Evolutionary conservation across 805 yeast genomes (phyloP).

Genomic region (Martiniozyma abietophila): DNA sequence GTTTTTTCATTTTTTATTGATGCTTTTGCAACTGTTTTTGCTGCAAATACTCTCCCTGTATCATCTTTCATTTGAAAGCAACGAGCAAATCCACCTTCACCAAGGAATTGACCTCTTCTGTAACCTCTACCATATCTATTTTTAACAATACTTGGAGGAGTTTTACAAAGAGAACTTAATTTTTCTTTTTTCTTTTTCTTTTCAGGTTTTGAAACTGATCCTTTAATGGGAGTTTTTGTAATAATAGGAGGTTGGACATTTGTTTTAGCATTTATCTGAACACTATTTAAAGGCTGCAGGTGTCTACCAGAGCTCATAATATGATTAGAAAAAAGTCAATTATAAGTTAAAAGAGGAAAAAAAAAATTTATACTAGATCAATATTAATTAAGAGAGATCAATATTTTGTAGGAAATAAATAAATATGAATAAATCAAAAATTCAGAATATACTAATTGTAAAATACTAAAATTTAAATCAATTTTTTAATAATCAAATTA

Average conservation of each 20-base stretch:
- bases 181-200: conserved; percentile 77
- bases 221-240: conserved; percentile 33
- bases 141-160: conserved; percentile 91
- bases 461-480: too few relatives aligned
- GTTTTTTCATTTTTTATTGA: conserved; percentile 89
- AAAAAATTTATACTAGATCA: too few relatives aligned
- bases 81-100: conserved; percentile 98
- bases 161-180: conserved; percentile 82
- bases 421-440: too few relatives aligned
- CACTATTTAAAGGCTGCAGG: conserved; percentile 45
- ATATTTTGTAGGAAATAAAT: too few relatives aligned
- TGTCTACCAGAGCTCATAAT: conserved; percentile 30
- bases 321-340: neutral
- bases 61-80: conserved; percentile 95
- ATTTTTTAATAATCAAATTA: too few relatives aligned
- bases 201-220: conserved; percentile 26
- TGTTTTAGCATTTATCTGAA: conserved; percentile 41
- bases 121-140: conserved; percentile 83
- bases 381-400: too few relatives aligned
- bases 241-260: conserved; percentile 19
- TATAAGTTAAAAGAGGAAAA: too few relatives aligned
- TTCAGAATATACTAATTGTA: too few relatives aligned
- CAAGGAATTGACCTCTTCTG: conserved; percentile 82
- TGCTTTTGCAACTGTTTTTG: conserved; percentile 95
- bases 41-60: conserved; percentile 81